Percentiles rank a stretch among this genome's conserved stretches.
Conservation (phyloP, 2,329 filamentous ascomycete species). For the Pleoardoris graminearum region DNA sequence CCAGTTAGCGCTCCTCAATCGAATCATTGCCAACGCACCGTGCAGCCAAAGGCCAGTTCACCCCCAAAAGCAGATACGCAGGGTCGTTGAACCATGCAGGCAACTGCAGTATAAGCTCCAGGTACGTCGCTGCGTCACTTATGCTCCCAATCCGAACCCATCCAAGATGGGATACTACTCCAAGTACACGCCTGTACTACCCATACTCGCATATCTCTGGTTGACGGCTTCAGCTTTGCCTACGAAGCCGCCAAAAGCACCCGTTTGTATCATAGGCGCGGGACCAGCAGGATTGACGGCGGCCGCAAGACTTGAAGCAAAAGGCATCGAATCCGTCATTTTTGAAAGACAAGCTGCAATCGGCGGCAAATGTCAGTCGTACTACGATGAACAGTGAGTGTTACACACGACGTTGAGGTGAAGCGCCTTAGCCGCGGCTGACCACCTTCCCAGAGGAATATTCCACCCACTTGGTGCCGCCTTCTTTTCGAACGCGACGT, state of each 20-base stretch:
- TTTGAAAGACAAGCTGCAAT: constrained; percentile 43
- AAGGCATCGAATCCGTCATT: constrained; percentile 41
- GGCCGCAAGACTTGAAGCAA: constrained; percentile 37
- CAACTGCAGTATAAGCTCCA: constrained; percentile 31
- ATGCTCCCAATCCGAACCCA: constrained; percentile 20
- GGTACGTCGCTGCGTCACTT: constrained; percentile 24
- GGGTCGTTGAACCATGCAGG: constrained; percentile 15
- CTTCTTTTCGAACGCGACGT: constrained; percentile 45
- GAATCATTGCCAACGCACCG: constrained; percentile 42
- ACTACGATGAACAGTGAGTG: constrained; percentile 44
- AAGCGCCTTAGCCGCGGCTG: constrained; percentile 34
- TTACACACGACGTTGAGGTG: constrained; percentile 24
- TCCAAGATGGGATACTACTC: constrained; percentile 21
- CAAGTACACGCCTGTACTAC: constrained; percentile 29
- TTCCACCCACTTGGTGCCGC: constrained; percentile 46
- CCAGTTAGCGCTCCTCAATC: constrained; percentile 24
- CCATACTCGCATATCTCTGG: constrained; percentile 26
- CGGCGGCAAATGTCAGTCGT: constrained; percentile 45
- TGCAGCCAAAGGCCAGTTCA: constrained; percentile 35
- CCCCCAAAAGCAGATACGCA: constrained; percentile 17
- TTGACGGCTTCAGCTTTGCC: constrained; percentile 34
- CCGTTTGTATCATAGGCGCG: constrained; percentile 46
- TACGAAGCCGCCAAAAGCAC: constrained; percentile 27
- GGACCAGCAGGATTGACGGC: constrained; percentile 43
- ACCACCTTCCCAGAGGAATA: constrained; percentile 41